phyloP scores from a whole-genome alignment of 306 rosid species.

The Gleditsia sinensis region DNA sequence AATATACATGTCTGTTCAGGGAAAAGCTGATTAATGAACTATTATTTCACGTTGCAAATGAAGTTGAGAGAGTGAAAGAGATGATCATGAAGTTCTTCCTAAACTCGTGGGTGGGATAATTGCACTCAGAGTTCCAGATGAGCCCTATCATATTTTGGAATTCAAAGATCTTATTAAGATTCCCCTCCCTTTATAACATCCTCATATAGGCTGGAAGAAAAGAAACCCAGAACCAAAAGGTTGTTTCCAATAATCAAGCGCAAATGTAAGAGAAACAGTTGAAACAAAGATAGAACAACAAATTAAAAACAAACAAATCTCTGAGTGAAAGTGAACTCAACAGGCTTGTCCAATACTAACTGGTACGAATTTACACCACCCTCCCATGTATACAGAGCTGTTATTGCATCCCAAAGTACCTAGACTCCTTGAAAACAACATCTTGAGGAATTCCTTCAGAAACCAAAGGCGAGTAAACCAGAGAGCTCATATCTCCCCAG shows the following conservation, averaged over 20 bases:
- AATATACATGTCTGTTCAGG: constrained; percentile 43
- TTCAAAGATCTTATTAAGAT: constrained; percentile 34
- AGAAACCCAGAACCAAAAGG: constrained; percentile 8
- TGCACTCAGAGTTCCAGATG: constrained; percentile 22
- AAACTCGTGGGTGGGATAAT: too few relatives aligned
- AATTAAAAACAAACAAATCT: constrained; percentile 40
- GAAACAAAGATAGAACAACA: constrained; percentile 25
- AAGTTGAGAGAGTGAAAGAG: not conserved
- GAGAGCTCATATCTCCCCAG: constrained; percentile 74
- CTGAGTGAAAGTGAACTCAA: constrained; percentile 40
- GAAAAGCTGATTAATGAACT: not conserved
- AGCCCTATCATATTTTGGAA: constrained; percentile 28
- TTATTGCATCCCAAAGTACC: constrained; percentile 55
- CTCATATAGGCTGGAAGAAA: constrained; percentile 21
- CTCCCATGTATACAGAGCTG: constrained; percentile 20
- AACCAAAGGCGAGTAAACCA: constrained; percentile 59
- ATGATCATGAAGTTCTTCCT: not conserved
- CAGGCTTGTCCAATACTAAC: constrained; percentile 34
- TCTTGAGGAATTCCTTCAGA: constrained; percentile 50
- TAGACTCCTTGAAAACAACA: constrained; percentile 53
- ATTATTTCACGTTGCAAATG: constrained; percentile 9
- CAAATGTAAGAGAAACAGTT: constrained; percentile 33
- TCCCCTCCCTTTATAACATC: constrained; percentile 19
- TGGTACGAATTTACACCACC: constrained; percentile 52
- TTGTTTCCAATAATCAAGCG: constrained; percentile 27